A percentile compares a stretch with the other conserved stretches of the same genome.
phyloP scores from a whole-genome alignment of 176 grass and related monocot genomes.

The Oropetium thomaeum region DNA sequence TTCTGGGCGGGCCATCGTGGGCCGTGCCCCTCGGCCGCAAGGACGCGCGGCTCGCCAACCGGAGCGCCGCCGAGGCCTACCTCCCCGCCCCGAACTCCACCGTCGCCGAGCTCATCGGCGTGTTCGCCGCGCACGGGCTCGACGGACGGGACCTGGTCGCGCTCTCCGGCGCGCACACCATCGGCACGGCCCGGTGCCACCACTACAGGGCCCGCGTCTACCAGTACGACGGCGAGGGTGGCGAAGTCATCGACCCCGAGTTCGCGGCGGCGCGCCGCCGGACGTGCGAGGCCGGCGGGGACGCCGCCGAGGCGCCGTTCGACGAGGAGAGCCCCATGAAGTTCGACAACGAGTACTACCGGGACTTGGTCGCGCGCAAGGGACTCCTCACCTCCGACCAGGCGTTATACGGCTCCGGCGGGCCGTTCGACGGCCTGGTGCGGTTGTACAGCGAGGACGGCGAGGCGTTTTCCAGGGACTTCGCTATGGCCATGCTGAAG shows the following conservation, averaged over 20 bases:
- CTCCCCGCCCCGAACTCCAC: slow-evolving; percentile 32
- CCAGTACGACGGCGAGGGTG: background rate
- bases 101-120: slow-evolving; percentile 23
- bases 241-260: slow-evolving; percentile 6
- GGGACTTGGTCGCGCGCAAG: slow-evolving; percentile 34
- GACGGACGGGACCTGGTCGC: slow-evolving; percentile 44
- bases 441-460: slow-evolving; percentile 23
- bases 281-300: slow-evolving; percentile 8
- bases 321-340: background rate
- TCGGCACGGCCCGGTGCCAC: slow-evolving; percentile 24
- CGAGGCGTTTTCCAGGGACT: slow-evolving; percentile 38
- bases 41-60: slow-evolving; percentile 46
- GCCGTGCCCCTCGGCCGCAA: slow-evolving; percentile 59
- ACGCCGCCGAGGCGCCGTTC: slow-evolving; percentile 18
- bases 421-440: slow-evolving; percentile 33
- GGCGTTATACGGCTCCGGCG: slow-evolving; percentile 42
- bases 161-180: slow-evolving; percentile 56
- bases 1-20: slow-evolving; percentile 61
- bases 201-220: slow-evolving; percentile 14
- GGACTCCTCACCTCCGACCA: slow-evolving; percentile 67
- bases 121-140: slow-evolving; percentile 41
- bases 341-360: slow-evolving; percentile 66
- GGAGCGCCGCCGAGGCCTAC: slow-evolving; percentile 7
- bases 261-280: background rate
- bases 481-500: slow-evolving; percentile 54